A percentile compares a stretch with the other conserved stretches of the same genome.
These are phyloP conservation scores for Nematodospora anomalae DNA, from an alignment of 1,139 yeast genomes.

Conservation along the genomic window DNA sequence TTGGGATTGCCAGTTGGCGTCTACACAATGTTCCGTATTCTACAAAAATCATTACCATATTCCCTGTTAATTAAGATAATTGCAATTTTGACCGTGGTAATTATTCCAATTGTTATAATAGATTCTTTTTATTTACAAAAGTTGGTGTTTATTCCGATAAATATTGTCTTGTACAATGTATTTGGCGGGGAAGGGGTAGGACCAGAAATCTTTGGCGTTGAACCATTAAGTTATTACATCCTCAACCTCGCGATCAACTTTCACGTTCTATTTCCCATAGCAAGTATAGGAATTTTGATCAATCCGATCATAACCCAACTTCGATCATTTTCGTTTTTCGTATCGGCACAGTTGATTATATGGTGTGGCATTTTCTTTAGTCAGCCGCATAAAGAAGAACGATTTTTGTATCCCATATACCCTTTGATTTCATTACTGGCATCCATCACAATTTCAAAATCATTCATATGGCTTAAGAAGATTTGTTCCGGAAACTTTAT, in stretches of 20 bases:
- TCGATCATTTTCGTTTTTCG: conserved; percentile 8
- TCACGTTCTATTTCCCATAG: conserved; percentile 54
- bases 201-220: conserved; percentile 89
- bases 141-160: conserved; percentile 69
- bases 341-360: conserved; percentile 42
- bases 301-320: conserved; percentile 17
- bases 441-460: conserved; percentile 47
- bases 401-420: conserved; percentile 85
- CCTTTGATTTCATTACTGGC: conserved; percentile 66
- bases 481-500: conserved; percentile 4
- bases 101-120: conserved; percentile 37
- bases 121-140: conserved; percentile 68
- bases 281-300: conserved; percentile 34
- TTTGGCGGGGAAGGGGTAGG: conserved; percentile 72
- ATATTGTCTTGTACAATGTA: conserved; percentile 83
- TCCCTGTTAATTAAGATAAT: conserved; percentile 20
- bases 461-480: conserved; percentile 16
- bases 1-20: conserved; percentile 61
- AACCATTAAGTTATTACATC: conserved; percentile 75
- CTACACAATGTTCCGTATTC: conserved; percentile 22
- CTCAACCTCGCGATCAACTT: conserved; percentile 73
- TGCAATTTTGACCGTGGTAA: conserved; percentile 26
- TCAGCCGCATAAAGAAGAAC: conserved; percentile 93
- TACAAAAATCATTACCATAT: conserved; percentile 5
- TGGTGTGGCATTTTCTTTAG: conserved; percentile 68